Conservation (phyloP, 345 rosid genomes). For the Hevea brasiliensis region DNA sequence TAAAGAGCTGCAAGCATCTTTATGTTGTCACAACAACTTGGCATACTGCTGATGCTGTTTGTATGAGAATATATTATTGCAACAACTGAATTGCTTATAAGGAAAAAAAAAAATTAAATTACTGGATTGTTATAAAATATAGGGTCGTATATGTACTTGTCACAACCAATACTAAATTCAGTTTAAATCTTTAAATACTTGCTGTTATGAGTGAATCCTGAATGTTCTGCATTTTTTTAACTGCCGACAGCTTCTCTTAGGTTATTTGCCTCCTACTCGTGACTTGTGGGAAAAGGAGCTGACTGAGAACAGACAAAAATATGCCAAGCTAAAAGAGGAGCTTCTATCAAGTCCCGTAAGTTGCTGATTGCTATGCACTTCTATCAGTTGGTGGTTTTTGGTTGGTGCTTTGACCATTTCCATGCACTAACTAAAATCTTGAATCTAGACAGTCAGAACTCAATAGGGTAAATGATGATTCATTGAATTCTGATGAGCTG, state of each 20-base stretch:
- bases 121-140: neutral
- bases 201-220: slow-evolving; percentile 2
- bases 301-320: slow-evolving; percentile 50
- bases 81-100: neutral
- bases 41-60: neutral
- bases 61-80: neutral
- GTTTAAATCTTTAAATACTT: neutral
- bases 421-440: slow-evolving; percentile 34
- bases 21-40: neutral
- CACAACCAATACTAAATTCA: neutral
- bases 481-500: slow-evolving; percentile 24
- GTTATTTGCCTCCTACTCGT: slow-evolving; percentile 60
- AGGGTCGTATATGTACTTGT: neutral
- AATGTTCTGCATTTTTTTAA: neutral
- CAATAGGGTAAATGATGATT: slow-evolving; percentile 32
- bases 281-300: slow-evolving; percentile 65
- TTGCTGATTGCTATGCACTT: slow-evolving; percentile 19
- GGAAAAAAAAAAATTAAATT: neutral
- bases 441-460: slow-evolving; percentile 60
- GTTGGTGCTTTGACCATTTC: slow-evolving; percentile 16
- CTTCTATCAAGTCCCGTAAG: slow-evolving; percentile 73
- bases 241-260: slow-evolving; percentile 54
- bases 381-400: slow-evolving; percentile 3
- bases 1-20: neutral
- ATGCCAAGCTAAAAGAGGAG: slow-evolving; percentile 60